Evolutionary conservation across 2,329 filamentous ascomycete genomes (phyloP).

Genomic region (Epichloe festucae): DNA sequence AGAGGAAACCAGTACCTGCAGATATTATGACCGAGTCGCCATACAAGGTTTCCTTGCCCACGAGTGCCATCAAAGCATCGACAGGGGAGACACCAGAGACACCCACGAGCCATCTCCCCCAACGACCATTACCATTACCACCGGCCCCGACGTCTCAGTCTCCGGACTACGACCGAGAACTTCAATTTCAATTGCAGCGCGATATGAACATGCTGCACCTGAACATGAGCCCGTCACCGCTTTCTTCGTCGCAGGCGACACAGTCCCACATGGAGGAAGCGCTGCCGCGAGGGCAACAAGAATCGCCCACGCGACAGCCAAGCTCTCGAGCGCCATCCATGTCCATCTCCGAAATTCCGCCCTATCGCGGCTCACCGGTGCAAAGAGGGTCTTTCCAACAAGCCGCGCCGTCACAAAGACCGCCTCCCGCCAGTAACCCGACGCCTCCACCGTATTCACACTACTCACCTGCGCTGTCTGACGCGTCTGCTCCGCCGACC

Average conservation of each 20-base stretch:
- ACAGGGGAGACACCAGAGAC: conserved; percentile 28
- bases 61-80: conserved; percentile 21
- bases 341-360: conserved; percentile 41
- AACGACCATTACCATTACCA: conserved; percentile 35
- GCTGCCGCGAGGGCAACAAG: conserved; percentile 9
- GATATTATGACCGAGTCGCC: conserved; percentile 32
- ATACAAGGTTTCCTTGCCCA: conserved; percentile 46
- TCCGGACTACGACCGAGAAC: conserved; percentile 45
- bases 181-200: conserved; percentile 50
- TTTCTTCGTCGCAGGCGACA: background rate
- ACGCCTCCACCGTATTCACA: conserved; percentile 18
- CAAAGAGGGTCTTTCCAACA: conserved; percentile 19
- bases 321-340: conserved; percentile 27
- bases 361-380: conserved; percentile 30
- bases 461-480: conserved; percentile 18
- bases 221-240: conserved; percentile 7
- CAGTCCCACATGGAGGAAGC: conserved; percentile 6
- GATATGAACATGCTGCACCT: conserved; percentile 48
- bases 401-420: conserved; percentile 10
- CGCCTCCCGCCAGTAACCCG: conserved; percentile 4
- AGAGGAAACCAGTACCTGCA: conserved; percentile 37
- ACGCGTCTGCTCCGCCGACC: conserved; percentile 24
- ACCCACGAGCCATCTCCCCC: conserved; percentile 23
- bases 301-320: conserved; percentile 8
- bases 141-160: conserved; percentile 35